phyloP scores from a whole-genome alignment of 108 stramenopile species.

The Phaeodactylum tricornutum region DNA sequence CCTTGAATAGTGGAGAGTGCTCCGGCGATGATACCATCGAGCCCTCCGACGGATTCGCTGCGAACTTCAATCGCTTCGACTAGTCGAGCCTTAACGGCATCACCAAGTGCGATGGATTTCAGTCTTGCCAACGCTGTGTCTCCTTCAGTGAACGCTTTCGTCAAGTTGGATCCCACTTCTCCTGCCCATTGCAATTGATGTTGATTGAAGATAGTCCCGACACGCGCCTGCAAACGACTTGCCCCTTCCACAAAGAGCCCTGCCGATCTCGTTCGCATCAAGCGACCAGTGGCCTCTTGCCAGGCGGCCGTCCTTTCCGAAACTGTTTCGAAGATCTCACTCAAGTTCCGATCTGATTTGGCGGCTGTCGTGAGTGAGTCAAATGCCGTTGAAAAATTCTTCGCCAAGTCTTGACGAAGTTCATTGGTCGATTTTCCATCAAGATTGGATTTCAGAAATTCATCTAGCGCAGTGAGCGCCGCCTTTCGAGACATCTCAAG shows the following conservation, averaged over 20 bases:
- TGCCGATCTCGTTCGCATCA: slow-evolving; percentile 63
- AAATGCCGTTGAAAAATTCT: slow-evolving; percentile 61
- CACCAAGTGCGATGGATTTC: slow-evolving; percentile 80
- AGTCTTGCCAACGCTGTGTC: slow-evolving; percentile 81
- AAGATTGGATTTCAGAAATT: slow-evolving; percentile 23
- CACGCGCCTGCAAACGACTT: slow-evolving; percentile 58
- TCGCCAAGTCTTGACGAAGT: slow-evolving; percentile 18
- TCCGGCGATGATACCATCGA: slow-evolving; percentile 87
- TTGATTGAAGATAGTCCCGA: slow-evolving; percentile 42
- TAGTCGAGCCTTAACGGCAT: slow-evolving; percentile 61
- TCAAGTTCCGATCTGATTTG: slow-evolving; percentile 56
- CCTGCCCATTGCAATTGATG: slow-evolving; percentile 50
- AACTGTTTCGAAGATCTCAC: slow-evolving; percentile 49
- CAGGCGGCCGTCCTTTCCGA: slow-evolving; percentile 67
- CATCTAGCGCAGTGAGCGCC: slow-evolving; percentile 44
- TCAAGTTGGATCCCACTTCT: slow-evolving; percentile 50
- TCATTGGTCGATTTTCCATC: slow-evolving; percentile 16
- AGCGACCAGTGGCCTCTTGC: slow-evolving; percentile 74
- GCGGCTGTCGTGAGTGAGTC: slow-evolving; percentile 55
- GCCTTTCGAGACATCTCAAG: slow-evolving; percentile 48
- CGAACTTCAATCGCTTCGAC: slow-evolving; percentile 75
- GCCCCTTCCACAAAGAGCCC: slow-evolving; percentile 76
- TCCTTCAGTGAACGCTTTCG: slow-evolving; percentile 78
- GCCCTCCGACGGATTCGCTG: slow-evolving; percentile 71
- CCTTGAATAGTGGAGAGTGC: slow-evolving; percentile 39